phyloP scores from a whole-genome alignment of 2,329 filamentous ascomycete species.

The Didymella arachidicola region DNA sequence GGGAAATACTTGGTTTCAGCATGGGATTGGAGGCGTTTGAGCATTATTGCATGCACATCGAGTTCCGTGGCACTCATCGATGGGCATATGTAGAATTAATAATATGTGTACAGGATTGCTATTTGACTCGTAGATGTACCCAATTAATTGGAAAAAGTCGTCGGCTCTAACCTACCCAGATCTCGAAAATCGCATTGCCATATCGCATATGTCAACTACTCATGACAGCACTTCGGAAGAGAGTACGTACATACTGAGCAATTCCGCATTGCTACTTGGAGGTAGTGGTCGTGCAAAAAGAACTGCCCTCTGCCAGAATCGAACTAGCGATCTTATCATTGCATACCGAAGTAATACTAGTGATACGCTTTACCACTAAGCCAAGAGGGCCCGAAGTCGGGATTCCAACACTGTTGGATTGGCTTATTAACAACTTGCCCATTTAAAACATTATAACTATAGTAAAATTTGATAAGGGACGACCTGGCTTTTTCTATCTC shows the following conservation, averaged over 20 bases:
- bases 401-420: conserved; percentile 11
- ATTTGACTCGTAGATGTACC: too few species aligned
- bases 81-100: neutral
- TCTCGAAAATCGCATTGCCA: neutral
- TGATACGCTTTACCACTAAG: conserved; percentile 25
- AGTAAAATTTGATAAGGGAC: too few species aligned
- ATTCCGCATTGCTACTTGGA: too few species aligned
- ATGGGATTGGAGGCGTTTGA: conserved; percentile 18
- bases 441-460: too few species aligned
- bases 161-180: too few species aligned
- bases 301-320: conserved; percentile 21
- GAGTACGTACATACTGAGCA: neutral
- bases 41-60: conserved; percentile 7
- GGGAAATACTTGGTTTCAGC: neutral
- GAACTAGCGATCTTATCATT: conserved; percentile 24
- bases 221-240: neutral
- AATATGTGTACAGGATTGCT: neutral
- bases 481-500: too few species aligned
- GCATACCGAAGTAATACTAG: conserved; percentile 11
- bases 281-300: neutral
- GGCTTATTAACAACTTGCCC: neutral
- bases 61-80: neutral
- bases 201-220: neutral
- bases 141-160: too few species aligned
- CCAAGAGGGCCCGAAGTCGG: conserved; percentile 13